Evolutionary conservation across 2,329 filamentous ascomycete genomes (phyloP), one percentile per base, ranked within the genome.

Genomic region (Phialophora verrucosa): DNA sequence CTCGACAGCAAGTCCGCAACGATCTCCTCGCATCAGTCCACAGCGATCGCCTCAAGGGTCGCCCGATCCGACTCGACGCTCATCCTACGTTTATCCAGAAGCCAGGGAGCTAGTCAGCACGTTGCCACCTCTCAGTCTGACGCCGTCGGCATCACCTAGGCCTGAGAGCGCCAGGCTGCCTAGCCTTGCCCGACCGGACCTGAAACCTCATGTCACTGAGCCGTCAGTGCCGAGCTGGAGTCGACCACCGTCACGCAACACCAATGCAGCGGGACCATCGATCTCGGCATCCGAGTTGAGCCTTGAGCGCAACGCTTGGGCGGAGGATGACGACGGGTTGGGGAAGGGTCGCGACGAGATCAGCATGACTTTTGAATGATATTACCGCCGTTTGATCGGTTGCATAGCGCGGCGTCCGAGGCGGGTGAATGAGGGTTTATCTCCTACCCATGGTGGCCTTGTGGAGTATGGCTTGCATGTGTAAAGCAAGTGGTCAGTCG

Each of bases 321-420:
- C 85, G 2, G 90, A 87, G 65, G 82, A 87, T 54, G 89, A 91
- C 53, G 86, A 89, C 32, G 78, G 79, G 29, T 85, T 90, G 60
- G 90, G 90, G 79, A 88, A 88, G 20, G 84, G 86, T 73, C 90
- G 92, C 77, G 87, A 88, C 75, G 90, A 92, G 77, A 91, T 94
- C 69, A 85, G 86, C 35, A 90, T 94, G 90, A 92, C 90, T 69
- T 94, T 94, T 86, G 91, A 90, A 77, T 91, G 81, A 80, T 51
- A 20, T 5, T 53, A 23, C 54, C 17, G 25, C 20, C 35, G 20
- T 44, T 53, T 25, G 31, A n/a, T 29, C 66, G 65, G 60, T 66
- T 66, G 38, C 38, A 44, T 44, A 68, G 68, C 42, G 76, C 12
- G 63, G 65, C 63, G 68, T 54, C 47, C 38, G 50, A 27, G 20